A percentile compares a stretch with the other conserved stretches of the same genome.
Evolutionary conservation across 202 grass and related monocot genomes (phyloP).

Genomic region (Carex arenaria): DNA sequence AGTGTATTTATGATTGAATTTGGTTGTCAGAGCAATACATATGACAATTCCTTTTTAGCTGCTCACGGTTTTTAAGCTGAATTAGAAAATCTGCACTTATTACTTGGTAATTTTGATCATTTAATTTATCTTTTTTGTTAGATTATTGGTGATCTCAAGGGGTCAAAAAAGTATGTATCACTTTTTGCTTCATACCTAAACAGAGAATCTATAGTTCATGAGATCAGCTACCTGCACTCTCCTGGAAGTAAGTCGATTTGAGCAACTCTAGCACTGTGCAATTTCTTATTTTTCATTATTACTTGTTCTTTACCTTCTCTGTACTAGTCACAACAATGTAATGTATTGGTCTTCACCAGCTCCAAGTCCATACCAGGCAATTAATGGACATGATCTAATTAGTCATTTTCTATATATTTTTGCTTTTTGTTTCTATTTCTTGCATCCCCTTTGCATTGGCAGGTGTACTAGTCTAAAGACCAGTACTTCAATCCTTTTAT

Average conservation of each 20-base stretch:
- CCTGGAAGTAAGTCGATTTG: conserved; percentile 61
- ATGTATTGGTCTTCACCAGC: not conserved
- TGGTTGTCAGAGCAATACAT: not conserved
- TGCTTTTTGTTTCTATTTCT: not conserved
- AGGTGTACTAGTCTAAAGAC: not conserved
- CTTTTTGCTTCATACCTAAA: conserved; percentile 69
- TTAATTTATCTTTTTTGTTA: conserved; percentile 29
- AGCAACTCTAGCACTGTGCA: not conserved
- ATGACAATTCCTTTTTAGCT: not conserved
- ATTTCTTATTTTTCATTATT: conserved; percentile 12
- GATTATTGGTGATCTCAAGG: conserved; percentile 71
- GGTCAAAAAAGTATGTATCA: conserved; percentile 65
- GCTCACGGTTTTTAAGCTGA: not conserved
- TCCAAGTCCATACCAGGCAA: not conserved
- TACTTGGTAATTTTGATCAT: conserved; percentile 18
- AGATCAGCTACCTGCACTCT: conserved; percentile 76
- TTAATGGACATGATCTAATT: not conserved
- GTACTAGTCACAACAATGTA: not conserved
- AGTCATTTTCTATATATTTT: not conserved
- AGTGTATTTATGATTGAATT: not conserved
- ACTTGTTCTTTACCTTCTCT: not conserved
- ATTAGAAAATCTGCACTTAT: not conserved
- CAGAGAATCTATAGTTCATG: conserved; percentile 51
- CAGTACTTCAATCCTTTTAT: not conserved
- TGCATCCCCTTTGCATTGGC: conserved; percentile 14